A percentile compares a stretch with the other conserved stretches of the same genome.
Evolutionary conservation across 2,329 filamentous ascomycete genomes (phyloP).

Genomic region (Penicillium capsulatum): DNA sequence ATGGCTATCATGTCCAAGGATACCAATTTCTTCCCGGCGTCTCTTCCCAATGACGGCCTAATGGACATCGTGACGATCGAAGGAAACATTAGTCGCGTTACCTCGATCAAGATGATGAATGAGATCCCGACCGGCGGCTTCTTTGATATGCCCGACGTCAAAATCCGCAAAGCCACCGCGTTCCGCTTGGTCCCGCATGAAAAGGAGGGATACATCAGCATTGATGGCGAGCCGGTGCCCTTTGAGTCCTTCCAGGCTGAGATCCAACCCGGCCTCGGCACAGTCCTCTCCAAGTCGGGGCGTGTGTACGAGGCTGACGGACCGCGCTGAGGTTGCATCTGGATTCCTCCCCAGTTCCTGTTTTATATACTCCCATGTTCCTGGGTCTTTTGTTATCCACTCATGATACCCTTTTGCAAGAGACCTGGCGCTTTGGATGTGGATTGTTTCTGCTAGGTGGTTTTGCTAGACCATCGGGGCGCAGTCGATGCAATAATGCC

Average conservation of each 20-base stretch:
- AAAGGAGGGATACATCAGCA: conserved; percentile 78
- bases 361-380: conserved; percentile 4
- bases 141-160: conserved; percentile 73
- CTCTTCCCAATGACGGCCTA: conserved; percentile 76
- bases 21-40: conserved; percentile 75
- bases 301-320: conserved; percentile 63
- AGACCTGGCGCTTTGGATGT: conserved; percentile 17
- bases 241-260: conserved; percentile 91
- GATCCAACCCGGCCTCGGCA: conserved; percentile 75
- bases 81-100: conserved; percentile 65
- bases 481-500: conserved; percentile 6
- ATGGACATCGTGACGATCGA: conserved; percentile 80
- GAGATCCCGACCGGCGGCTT: conserved; percentile 69
- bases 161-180: conserved; percentile 79
- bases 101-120: conserved; percentile 65
- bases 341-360: not conserved
- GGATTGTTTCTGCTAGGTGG: conserved; percentile 3
- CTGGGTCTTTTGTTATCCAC: conserved; percentile 21
- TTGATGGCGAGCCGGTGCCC: conserved; percentile 83
- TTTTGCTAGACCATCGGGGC: not conserved
- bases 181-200: conserved; percentile 77
- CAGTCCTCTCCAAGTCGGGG: conserved; percentile 72
- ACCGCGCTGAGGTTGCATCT: conserved; percentile 20
- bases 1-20: conserved; percentile 90
- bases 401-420: conserved; percentile 34